phyloP scores from a whole-genome alignment of 1,284 basidiomycete species.

The Tausonia pullulans region DNA sequence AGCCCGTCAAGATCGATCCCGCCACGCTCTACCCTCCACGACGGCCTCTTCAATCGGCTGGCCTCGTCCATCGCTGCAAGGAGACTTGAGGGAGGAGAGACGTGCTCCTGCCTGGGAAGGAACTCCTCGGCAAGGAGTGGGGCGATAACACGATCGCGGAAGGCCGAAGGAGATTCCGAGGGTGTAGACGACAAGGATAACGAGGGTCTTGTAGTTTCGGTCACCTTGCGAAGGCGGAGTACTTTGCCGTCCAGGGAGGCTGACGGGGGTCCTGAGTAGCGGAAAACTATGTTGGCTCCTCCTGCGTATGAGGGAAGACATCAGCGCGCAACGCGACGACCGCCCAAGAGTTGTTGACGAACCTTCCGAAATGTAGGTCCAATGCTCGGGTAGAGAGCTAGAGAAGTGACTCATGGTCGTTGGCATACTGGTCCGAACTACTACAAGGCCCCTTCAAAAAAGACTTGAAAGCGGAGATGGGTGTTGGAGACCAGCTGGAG shows the following conservation, averaged over 20 bases:
- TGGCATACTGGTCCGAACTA: not conserved
- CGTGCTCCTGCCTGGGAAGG: not conserved
- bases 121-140: slow-evolving; percentile 1
- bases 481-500: no score
- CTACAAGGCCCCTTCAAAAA: no score
- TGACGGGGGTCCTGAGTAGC: slow-evolving; percentile 1
- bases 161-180: not conserved
- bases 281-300: slow-evolving; percentile 14
- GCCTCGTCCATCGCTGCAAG: not conserved
- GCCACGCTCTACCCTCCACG: not conserved
- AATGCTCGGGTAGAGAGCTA: not conserved
- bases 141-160: slow-evolving; percentile 3
- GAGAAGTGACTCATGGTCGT: not conserved
- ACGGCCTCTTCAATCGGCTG: not conserved
- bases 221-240: slow-evolving; percentile 8
- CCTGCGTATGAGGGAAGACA: not conserved
- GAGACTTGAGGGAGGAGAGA: not conserved
- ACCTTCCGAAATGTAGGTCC: slow-evolving; percentile 4
- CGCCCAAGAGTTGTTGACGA: not conserved
- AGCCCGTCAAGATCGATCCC: not conserved
- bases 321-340: not conserved
- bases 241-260: not conserved
- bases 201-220: not conserved
- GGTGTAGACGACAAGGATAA: not conserved
- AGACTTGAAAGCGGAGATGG: no score